A percentile compares a stretch with the other conserved stretches of the same genome.
phyloP scores from a whole-genome alignment of 306 rosid species.

The Lablab purpureus region DNA sequence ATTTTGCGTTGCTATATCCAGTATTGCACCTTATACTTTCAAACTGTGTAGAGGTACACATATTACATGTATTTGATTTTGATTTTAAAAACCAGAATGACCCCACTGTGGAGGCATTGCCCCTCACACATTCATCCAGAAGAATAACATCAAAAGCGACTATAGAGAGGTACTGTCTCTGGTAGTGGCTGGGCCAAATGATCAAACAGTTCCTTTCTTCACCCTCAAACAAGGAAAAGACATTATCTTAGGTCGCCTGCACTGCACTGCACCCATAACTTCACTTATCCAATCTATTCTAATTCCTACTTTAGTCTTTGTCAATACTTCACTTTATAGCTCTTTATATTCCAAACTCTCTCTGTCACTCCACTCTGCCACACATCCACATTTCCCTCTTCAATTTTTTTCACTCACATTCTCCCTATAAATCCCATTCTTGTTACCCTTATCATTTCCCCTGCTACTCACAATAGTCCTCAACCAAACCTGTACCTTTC shows the following conservation, averaged over 20 bases:
- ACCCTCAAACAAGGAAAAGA: constrained; percentile 52
- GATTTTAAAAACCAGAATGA: neutral
- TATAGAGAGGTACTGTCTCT: constrained; percentile 32
- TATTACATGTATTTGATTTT: neutral
- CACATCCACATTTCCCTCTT: constrained; percentile 1
- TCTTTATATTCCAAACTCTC: constrained; percentile 56
- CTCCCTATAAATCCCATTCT: constrained; percentile 25
- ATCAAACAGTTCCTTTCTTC: constrained; percentile 43
- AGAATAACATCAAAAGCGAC: constrained; percentile 47
- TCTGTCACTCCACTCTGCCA: constrained; percentile 36
- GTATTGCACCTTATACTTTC: too few relatives aligned
- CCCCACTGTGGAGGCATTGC: neutral
- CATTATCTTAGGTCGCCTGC: constrained; percentile 49
- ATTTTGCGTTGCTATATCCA: too few relatives aligned
- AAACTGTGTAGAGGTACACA: too few relatives aligned
- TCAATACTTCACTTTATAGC: constrained; percentile 40
- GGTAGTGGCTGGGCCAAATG: constrained; percentile 49
- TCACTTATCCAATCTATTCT: constrained; percentile 15
- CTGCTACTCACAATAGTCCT: constrained; percentile 1
- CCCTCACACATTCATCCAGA: neutral
- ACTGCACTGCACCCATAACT: constrained; percentile 35
- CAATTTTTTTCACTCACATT: constrained; percentile 19
- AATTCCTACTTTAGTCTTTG: constrained; percentile 39
- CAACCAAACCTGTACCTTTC: neutral
- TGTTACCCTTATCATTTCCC: constrained; percentile 10